Percentiles rank a stretch among this genome's conserved stretches.
Conservation (phyloP, 208 protist species). For the Endotrypanum monterogeii region DNA sequence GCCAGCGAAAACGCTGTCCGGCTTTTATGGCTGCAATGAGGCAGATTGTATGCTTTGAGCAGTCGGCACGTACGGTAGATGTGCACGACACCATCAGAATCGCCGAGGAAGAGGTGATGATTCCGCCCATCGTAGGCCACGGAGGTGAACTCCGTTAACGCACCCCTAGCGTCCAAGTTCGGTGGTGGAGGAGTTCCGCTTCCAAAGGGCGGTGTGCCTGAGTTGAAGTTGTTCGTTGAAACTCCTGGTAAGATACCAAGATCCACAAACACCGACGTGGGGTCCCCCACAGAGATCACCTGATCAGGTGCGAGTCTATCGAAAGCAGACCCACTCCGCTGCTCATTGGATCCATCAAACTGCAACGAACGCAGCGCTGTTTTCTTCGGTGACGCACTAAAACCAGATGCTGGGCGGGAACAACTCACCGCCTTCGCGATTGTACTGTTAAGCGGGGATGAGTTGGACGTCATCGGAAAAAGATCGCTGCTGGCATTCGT, state of each 20-base stretch:
- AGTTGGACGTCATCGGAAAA: neutral
- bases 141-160: constrained; percentile 32
- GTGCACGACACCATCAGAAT: constrained; percentile 50
- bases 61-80: constrained; percentile 57
- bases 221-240: neutral
- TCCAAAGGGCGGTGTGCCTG: neutral
- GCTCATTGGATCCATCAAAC: neutral
- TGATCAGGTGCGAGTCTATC: neutral
- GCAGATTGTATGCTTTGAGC: constrained; percentile 49
- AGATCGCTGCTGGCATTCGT: neutral
- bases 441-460: neutral
- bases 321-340: neutral
- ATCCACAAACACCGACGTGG: neutral
- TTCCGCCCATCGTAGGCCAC: constrained; percentile 52
- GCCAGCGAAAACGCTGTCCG: constrained; percentile 29
- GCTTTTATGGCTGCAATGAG: constrained; percentile 33
- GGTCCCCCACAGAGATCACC: neutral
- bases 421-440: neutral
- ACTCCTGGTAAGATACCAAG: neutral
- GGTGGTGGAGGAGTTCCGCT: neutral
- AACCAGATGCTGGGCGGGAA: neutral
- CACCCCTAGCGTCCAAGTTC: constrained; percentile 1
- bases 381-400: neutral
- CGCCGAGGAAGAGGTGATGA: constrained; percentile 72
- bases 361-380: neutral